Base-by-base conservation (phyloP, 495 filamentous ascomycete genomes). In the Neurospora discreta region DNA sequence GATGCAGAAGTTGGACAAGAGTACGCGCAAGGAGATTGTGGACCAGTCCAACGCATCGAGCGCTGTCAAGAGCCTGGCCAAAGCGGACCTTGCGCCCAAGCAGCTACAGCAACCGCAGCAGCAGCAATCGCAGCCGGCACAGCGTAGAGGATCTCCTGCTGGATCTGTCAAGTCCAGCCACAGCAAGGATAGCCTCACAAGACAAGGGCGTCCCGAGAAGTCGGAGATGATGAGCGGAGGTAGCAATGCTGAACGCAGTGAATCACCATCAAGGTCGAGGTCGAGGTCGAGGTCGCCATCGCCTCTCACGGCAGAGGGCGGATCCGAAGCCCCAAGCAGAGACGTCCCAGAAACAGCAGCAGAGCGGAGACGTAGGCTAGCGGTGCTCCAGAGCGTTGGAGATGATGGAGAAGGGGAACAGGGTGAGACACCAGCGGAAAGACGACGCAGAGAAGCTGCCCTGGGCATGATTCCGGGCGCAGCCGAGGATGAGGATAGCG, bases 391-490 rank as follows among this genome's bases (percentile, higher is more conserved):
- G 68, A 72, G 77, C 23, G 74, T 77, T 4, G 71, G 76, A 9
- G 74, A 75, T 15, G 73, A 70, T 3, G 71, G 70, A 3, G 78
- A 80, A 9, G 79, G 79, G 20, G 88, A 90, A 33, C 82, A 81
- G 3, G 87, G 84, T 46, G 94, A 97, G 80, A 97, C 93, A 5
- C 88, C 92, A 0, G 94, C 93, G 0, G 94, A 97, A 81, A 86
- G 91, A 58, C 86, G 91, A 43, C 86, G 94, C 73, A 89, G 95
- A 79, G 88, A 96, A 70, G 95, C 93, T 2, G 95, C 94, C 5
- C 82, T 97, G n/a, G 93, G 93, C 23, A 79, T 89, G 67, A 81
- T 86, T 8, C 77, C 82, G 30, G 60, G 70, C n/a, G 84, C 86
- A 10, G 86, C 85, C 8, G 85, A 85, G 18, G 86, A 85, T 20